Base-by-base conservation (phyloP, 2,329 filamentous ascomycete species). In the Alternaria hordeiaustralica region DNA sequence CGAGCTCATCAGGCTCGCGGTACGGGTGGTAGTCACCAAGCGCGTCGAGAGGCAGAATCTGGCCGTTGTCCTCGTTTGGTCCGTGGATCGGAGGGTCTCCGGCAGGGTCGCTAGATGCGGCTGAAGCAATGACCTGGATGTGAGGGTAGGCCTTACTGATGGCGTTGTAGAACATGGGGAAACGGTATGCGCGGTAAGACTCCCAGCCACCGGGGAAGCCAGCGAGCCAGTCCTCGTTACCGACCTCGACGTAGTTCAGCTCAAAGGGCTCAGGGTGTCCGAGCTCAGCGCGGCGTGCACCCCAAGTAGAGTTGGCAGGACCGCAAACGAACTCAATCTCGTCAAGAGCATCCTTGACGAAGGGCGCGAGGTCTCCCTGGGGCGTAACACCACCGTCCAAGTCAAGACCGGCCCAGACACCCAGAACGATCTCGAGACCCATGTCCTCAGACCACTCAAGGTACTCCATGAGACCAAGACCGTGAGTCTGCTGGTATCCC, bases 401-500 rank as follows among this genome's bases (percentile, higher is more conserved):
- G 11, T 79, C 80, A 28, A 83, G 79, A 5, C 83, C 83, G 18
- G 75, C 78, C 74, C 80, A 85, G 13, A 85, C 79, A 15, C 70
- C 83, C 18, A 85, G 61, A 5, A 77, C 72, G 21, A 76, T 81
- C 55, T 83, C 79, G 51, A 84, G 75, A 20, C 73, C 72, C 68
- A 84, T 79, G 44, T 84, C 82, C 50, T 84, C 81, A 55, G 79
- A 80, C 82, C 83, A 84, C 28, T 84, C 74, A 33, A 84, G 80
- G 63, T 84, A 85, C 64, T 85, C 82, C 55, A 84, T 73, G n/a
- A 85, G 71, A 8, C 83, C 83, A 13, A 84, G 70, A 28, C 82
- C 82, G 60, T 82, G 68, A 5, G 82, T 83, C 46, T 84, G 81
- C 54, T 81, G 76, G 63, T 85, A 84, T 21, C 73, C 67, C 83